Percentiles rank a stretch among this genome's conserved stretches.
These are phyloP conservation scores for Candida ponderosae DNA, from an alignment of 805 yeast species.

Conservation along the genomic window DNA sequence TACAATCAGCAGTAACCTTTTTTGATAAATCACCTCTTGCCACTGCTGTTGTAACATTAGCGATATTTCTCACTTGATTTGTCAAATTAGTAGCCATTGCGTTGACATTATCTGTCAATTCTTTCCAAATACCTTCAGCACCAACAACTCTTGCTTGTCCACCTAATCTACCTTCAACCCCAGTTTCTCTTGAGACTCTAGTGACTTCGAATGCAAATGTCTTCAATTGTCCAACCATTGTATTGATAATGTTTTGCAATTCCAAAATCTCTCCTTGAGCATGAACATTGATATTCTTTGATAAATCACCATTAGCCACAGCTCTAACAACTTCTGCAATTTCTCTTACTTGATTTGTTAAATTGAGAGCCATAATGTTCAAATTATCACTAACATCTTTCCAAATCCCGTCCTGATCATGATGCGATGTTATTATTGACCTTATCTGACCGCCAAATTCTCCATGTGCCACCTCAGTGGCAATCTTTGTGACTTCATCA, in stretches of 20 bases:
- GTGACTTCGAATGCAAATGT: conserved; percentile 85
- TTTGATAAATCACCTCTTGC: conserved; percentile 84
- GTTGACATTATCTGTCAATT: conserved; percentile 82
- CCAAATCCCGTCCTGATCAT: conserved; percentile 66
- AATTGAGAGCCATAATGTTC: conserved; percentile 80
- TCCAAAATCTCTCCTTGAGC: conserved; percentile 88
- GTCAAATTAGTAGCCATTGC: conserved; percentile 90
- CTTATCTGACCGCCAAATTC: conserved; percentile 84
- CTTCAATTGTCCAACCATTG: conserved; percentile 86
- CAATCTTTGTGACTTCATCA: conserved; percentile 79
- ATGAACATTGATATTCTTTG: conserved; percentile 78
- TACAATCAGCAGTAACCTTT: conserved; percentile 79
- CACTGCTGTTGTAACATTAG: conserved; percentile 82
- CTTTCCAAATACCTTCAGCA: conserved; percentile 88
- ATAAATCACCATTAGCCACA: conserved; percentile 80
- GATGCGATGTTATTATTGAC: too few relatives aligned
- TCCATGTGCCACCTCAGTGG: conserved; percentile 86
- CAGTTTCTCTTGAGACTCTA: conserved; percentile 85
- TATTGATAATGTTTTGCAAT: conserved; percentile 77
- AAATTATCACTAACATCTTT: conserved; percentile 76
- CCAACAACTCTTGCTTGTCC: conserved; percentile 86
- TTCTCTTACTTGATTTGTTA: conserved; percentile 84
- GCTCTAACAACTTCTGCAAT: conserved; percentile 87
- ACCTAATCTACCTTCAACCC: conserved; percentile 85
- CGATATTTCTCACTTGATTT: conserved; percentile 83